These are phyloP conservation scores for Fremontodendron californicum DNA, from an alignment of 345 rosid genomes.

Conservation along the genomic window DNA sequence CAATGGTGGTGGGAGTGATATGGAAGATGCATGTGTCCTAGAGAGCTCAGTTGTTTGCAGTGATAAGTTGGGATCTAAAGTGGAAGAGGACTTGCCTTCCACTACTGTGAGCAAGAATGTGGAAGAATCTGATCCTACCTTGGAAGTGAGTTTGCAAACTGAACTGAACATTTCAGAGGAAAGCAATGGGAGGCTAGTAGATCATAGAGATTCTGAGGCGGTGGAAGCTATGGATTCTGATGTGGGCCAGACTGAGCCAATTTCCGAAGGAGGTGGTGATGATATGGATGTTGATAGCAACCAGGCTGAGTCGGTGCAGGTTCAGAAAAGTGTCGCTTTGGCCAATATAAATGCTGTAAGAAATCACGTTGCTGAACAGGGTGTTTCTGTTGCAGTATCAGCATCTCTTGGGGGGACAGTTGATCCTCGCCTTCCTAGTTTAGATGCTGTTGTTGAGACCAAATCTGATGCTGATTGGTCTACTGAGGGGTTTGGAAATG, in stretches of 20 bases:
- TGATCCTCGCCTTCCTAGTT: slow-evolving; percentile 30
- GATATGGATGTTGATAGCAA: slow-evolving; percentile 22
- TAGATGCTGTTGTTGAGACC: slow-evolving; percentile 26
- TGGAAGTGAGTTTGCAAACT: slow-evolving; percentile 26
- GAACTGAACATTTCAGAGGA: slow-evolving; percentile 34
- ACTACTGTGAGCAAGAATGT: slow-evolving; percentile 30
- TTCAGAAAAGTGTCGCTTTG: slow-evolving; percentile 30
- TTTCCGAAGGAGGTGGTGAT: slow-evolving; percentile 18
- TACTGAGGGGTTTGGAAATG: slow-evolving; percentile 26
- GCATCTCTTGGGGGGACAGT: slow-evolving; percentile 10
- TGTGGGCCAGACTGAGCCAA: slow-evolving; percentile 25
- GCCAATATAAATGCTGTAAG: slow-evolving; percentile 25
- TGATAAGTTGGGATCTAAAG: slow-evolving; percentile 41
- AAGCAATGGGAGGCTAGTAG: slow-evolving; percentile 24
- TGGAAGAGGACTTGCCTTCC: slow-evolving; percentile 36
- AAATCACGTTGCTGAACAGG: slow-evolving; percentile 14
- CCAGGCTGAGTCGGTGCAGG: slow-evolving; percentile 22
- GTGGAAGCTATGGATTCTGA: slow-evolving; percentile 27
- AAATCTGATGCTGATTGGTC: slow-evolving; percentile 26
- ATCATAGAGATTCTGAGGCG: slow-evolving; percentile 28
- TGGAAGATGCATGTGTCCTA: slow-evolving; percentile 57
- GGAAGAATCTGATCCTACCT: slow-evolving; percentile 28
- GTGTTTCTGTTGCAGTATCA: slow-evolving; percentile 28
- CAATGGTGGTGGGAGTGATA: slow-evolving; percentile 71
- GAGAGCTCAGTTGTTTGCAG: slow-evolving; percentile 39